A percentile compares a stretch with the other conserved stretches of the same genome.
Conservation (phyloP, 768 basidiomycete species). For the Rhizopogon vesiculosus region DNA sequence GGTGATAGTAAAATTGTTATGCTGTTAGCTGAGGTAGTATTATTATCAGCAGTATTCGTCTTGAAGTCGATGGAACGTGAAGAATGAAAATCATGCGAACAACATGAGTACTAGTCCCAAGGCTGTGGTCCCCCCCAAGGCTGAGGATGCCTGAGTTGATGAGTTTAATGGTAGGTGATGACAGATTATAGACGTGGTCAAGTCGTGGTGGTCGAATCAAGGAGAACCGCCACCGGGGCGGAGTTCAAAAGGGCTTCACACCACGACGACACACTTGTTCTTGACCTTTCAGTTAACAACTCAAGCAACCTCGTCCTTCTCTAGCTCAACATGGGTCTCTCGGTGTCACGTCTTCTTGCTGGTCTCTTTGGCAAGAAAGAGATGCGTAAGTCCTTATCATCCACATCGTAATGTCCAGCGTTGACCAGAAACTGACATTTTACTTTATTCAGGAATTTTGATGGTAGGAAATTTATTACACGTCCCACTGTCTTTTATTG, state of each 20-base stretch:
- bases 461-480: conserved; percentile 54
- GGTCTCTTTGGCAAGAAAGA: conserved; percentile 98
- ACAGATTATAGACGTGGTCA: neutral
- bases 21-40: neutral
- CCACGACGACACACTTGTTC: conserved; percentile 31
- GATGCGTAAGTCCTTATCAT: conserved; percentile 75
- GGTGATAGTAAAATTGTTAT: neutral
- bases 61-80: too few species aligned
- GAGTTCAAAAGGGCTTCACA: conserved; percentile 30
- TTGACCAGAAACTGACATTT: conserved; percentile 18
- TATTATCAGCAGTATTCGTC: neutral
- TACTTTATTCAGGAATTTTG: conserved; percentile 74
- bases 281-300: conserved; percentile 23
- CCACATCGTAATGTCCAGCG: conserved; percentile 11
- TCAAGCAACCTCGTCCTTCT: conserved; percentile 24
- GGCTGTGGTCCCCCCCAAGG: neutral
- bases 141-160: neutral
- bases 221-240: conserved; percentile 19
- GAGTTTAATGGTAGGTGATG: neutral
- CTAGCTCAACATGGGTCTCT: conserved; percentile 66
- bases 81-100: too few species aligned
- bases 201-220: neutral
- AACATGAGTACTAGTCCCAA: too few species aligned
- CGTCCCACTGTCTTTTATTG: conserved; percentile 7
- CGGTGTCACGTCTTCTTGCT: conserved; percentile 68